Base-by-base conservation (phyloP, 139 green algal species). In the Chlamydomonas sp. region DNA sequence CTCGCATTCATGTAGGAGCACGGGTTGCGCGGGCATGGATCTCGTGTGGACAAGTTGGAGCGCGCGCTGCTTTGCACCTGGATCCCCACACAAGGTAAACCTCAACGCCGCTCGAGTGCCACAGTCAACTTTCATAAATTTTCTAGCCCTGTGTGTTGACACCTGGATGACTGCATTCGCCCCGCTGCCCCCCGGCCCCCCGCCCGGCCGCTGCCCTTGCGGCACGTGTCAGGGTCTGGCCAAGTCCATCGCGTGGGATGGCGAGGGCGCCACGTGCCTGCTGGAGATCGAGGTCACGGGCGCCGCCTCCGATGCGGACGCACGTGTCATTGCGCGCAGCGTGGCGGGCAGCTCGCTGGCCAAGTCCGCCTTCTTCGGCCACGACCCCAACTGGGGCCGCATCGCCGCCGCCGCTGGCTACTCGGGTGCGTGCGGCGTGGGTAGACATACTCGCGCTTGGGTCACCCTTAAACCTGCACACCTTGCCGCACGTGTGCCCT, bases 301-400 rank as follows among this genome's bases (percentile, higher is more conserved):
- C 8, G 96, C 96, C 1, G 66, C 84, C n/a, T 92, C 60, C 20
- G 92, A 95, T 31, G 92, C 89, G 18, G 93, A 97, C 66, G 96
- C 95, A 1, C 90, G 90, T 18, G 73, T 83, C 1, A 94, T 99
- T 0, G 96, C 97, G 4, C 94, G 94, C 74, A 96, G 91, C 61
- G 94, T 99, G 16, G 94, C 93, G 0, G 94, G 92, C 31, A 98
- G 95, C 20, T 97, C 92, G 31, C 94, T 99, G 0, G 93, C 95
- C 63, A 99, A 99, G 94, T 89, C 94, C 5, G 98, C 98, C 75
- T 94, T 99, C 59, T 99, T 98, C 86, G 98, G 98, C 9, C 94
- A 97, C 77, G 98, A 99, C 90, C 98, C 98, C 79, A 99, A 99
- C 95, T 99, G 98, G 98, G 98, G 98, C 75, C 95, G 98, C 86